Evolutionary conservation across 2,329 filamentous ascomycete species (phyloP), one percentile per base, ranked within the genome.

Genomic region (Fusarium euwallaceae): DNA sequence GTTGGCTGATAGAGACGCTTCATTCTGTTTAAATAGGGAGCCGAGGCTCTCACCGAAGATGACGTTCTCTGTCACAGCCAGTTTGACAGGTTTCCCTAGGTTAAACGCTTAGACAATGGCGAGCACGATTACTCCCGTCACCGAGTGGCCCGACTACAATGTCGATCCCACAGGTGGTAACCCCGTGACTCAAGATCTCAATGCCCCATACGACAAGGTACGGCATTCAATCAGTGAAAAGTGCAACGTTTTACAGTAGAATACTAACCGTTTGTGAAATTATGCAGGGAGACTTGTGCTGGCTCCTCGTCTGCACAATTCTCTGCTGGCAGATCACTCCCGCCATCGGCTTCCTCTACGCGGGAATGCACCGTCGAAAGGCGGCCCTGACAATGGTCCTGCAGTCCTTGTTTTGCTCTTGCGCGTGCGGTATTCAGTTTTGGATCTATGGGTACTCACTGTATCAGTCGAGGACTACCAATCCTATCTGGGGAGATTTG

Each of bases 371-470:
- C 34, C 80, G 82, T 4, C 76, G 81, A 29, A 84, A 83, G 67
- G 77, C 82, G 0, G 81, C 83, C 10, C 48, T 87, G 69, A 87
- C 86, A 0, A 86, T 87, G 83, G 80, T 87, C 10, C 81, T 87
- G 29, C 85, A 87, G 72, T 87, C 85, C 0, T 81, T 87, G 1
- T 86, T 87, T 76, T 87, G 85, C 36, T 82, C 84, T 1, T 85
- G 81, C 56, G 84, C 84, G 1, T 83, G 82, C 58, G 85, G 84
- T 1, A 84, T 87, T 10, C 86, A 87, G 61, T 87, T 84, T 75
- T 87, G 85, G 85, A 79, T 86, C 3, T 87, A 86, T 67, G 86
- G 85, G 6, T 84, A 86, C 58, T 86, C 84, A 0, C 78, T 87
- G 2, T 86, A 87, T 59, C 77, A 81, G 48, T 80, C 82, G 11